These are phyloP conservation scores for Stemphylium beticola DNA, from an alignment of 2,329 filamentous ascomycete genomes.

Conservation along the genomic window DNA sequence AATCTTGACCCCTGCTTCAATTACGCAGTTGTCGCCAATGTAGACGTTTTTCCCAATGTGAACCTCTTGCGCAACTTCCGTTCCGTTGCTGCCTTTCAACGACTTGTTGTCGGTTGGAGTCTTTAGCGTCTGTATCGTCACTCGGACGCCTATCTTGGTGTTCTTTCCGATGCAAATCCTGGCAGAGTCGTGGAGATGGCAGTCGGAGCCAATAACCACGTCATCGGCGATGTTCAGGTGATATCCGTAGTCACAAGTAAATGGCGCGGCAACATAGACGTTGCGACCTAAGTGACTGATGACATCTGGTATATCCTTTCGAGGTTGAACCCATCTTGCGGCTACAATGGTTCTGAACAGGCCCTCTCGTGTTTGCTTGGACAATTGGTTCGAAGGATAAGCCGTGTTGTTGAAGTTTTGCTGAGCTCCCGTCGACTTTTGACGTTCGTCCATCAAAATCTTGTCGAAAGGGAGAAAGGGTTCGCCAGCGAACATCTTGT, in stretches of 20 bases:
- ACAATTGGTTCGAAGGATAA: conserved; percentile 72
- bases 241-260: conserved; percentile 93
- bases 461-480: conserved; percentile 81
- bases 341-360: conserved; percentile 76
- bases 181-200: conserved; percentile 85
- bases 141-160: conserved; percentile 74
- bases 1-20: conserved; percentile 63
- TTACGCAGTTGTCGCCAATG: conserved; percentile 67
- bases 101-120: conserved; percentile 74
- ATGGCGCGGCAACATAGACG: conserved; percentile 83
- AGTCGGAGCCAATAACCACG: conserved; percentile 82
- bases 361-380: conserved; percentile 68
- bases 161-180: conserved; percentile 81
- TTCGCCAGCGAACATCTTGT: conserved; percentile 84
- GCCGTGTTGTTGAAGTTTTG: conserved; percentile 86
- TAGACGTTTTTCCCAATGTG: conserved; percentile 76
- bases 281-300: conserved; percentile 72
- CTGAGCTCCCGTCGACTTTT: conserved; percentile 79
- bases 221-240: conserved; percentile 89
- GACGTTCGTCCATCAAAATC: conserved; percentile 81
- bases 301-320: conserved; percentile 12
- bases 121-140: conserved; percentile 81
- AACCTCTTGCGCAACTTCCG: conserved; percentile 73
- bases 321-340: conserved; percentile 56
- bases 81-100: conserved; percentile 75